These are phyloP conservation scores for Calonectria pauciramosa DNA, from an alignment of 2,329 filamentous ascomycete genomes.

Conservation along the genomic window DNA sequence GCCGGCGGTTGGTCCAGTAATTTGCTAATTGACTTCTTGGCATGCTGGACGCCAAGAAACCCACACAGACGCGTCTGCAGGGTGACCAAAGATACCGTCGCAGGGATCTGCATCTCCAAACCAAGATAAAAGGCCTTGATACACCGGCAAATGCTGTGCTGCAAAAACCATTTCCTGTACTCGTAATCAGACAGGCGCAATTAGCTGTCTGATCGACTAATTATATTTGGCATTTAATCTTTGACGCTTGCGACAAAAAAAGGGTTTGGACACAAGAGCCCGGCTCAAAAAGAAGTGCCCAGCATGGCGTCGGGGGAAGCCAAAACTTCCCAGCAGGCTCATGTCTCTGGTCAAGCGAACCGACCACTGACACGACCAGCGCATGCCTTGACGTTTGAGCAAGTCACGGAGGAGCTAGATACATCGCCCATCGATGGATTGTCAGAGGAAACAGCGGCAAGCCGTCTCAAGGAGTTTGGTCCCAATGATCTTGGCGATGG, in stretches of 20 bases:
- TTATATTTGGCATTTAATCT: too few species aligned
- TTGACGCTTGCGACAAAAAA: too few species aligned
- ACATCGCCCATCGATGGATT: constrained; percentile 69
- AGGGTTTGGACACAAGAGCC: too few species aligned
- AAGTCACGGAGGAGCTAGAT: constrained; percentile 66
- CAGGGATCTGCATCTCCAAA: too few species aligned
- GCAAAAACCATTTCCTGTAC: too few species aligned
- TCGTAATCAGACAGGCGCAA: too few species aligned
- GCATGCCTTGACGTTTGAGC: constrained; percentile 65
- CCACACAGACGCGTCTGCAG: background rate
- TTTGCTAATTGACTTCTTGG: background rate
- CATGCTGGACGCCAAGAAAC: background rate
- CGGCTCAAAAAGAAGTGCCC: too few species aligned
- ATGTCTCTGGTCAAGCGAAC: constrained; percentile 53
- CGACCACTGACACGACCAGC: constrained; percentile 66
- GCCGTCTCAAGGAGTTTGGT: constrained; percentile 67
- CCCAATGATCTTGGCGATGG: constrained; percentile 67
- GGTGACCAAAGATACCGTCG: too few species aligned
- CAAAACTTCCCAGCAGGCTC: background rate
- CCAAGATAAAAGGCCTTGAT: background rate
- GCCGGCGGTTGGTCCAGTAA: background rate
- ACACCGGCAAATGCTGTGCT: too few species aligned
- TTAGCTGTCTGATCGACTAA: too few species aligned
- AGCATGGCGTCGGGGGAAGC: background rate
- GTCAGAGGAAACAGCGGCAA: constrained; percentile 62